phyloP scores from a whole-genome alignment of 1,284 basidiomycete genomes.

The Moniliella sp. region DNA sequence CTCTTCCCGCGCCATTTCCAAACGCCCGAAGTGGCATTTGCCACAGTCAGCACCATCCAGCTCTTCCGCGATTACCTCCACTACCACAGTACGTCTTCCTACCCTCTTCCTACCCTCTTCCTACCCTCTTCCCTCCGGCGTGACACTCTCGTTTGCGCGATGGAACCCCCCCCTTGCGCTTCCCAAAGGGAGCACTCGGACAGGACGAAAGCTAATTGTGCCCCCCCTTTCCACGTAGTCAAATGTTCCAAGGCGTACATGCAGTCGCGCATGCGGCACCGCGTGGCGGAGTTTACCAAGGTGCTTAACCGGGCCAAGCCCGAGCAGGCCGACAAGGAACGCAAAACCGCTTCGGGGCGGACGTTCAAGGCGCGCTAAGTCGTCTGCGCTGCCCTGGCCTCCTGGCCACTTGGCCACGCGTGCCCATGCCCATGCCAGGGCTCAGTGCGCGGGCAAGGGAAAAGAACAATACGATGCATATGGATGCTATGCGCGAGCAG shows the following conservation, averaged over 20 bases:
- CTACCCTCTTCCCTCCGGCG: slow-evolving; percentile 96
- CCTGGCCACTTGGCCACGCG: too few species aligned
- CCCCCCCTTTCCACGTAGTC: slow-evolving; percentile 41
- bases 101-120: slow-evolving; percentile 89
- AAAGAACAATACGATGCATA: too few species aligned
- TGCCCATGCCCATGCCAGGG: too few species aligned
- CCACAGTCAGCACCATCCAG: slow-evolving; percentile 83
- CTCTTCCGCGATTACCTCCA: slow-evolving; percentile 94
- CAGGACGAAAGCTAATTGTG: too few species aligned
- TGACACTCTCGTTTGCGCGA: slow-evolving; percentile 9
- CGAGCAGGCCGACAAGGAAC: slow-evolving; percentile 57
- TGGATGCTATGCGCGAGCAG: too few species aligned
- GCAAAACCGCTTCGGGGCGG: slow-evolving; percentile 57
- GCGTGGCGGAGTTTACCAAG: slow-evolving; percentile 91
- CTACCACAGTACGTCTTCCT: slow-evolving; percentile 49
- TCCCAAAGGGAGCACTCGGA: background rate
- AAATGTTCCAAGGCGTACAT: slow-evolving; percentile 98
- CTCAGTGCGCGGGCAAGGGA: too few species aligned
- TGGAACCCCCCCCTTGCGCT: too few species aligned
- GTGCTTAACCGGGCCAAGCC: slow-evolving; percentile 93
- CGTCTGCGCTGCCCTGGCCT: too few species aligned
- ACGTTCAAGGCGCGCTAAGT: too few species aligned
- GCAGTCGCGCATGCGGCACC: slow-evolving; percentile 86
- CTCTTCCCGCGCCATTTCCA: slow-evolving; percentile 58
- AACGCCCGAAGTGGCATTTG: slow-evolving; percentile 49